These are phyloP conservation scores for Xylaria sp. DNA, from an alignment of 2,329 filamentous ascomycete genomes.

Conservation along the genomic window DNA sequence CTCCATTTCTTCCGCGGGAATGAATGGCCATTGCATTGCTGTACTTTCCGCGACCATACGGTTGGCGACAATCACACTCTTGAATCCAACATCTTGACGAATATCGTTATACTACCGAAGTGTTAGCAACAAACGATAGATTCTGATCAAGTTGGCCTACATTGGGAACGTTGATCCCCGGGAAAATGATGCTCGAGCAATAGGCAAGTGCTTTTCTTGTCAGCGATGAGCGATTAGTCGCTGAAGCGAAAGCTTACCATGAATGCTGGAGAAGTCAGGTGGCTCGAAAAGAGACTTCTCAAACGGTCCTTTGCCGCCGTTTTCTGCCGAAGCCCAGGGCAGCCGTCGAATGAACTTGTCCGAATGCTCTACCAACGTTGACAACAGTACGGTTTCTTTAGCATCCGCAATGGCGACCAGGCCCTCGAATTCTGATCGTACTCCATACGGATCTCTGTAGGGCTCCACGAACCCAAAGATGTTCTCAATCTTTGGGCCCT, in stretches of 20 bases:
- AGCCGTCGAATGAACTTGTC: conserved; percentile 72
- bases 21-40: conserved; percentile 60
- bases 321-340: conserved; percentile 66
- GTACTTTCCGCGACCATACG: conserved; percentile 64
- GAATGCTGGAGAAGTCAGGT: conserved; percentile 78
- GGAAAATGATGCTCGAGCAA: conserved; percentile 56
- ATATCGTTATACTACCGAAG: conserved; percentile 62
- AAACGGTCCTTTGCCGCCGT: conserved; percentile 63
- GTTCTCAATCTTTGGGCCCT: conserved; percentile 64
- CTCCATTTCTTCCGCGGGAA: conserved; percentile 68
- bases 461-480: conserved; percentile 72
- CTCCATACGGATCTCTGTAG: conserved; percentile 69
- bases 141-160: conserved; percentile 42
- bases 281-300: conserved; percentile 77
- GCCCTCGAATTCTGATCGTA: conserved; percentile 68
- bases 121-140: background rate
- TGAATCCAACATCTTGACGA: conserved; percentile 69
- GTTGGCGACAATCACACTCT: conserved; percentile 71
- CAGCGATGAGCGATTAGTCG: conserved; percentile 26
- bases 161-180: conserved; percentile 57
- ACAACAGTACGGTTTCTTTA: conserved; percentile 67
- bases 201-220: conserved; percentile 51
- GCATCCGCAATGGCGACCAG: conserved; percentile 71
- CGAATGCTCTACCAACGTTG: conserved; percentile 70
- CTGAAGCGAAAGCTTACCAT: conserved; percentile 58